Conservation (phyloP, 257 asterid species). For the Solanum peruvianum region DNA sequence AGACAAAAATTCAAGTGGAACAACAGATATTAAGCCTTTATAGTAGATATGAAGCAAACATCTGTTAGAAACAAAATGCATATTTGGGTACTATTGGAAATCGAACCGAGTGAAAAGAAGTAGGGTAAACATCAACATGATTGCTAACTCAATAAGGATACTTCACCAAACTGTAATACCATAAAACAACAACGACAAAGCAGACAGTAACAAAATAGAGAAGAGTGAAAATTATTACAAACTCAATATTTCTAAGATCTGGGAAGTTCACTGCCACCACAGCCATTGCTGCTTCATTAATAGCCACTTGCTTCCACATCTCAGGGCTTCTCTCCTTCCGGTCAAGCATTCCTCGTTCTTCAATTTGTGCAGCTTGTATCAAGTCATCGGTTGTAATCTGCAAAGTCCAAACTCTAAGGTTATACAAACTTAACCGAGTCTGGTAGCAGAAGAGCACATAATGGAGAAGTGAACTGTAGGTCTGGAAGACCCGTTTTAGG, state of each 20-base stretch:
- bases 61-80: background rate
- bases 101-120: background rate
- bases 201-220: background rate
- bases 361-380: constrained; percentile 98
- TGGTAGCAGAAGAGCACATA: background rate
- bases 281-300: constrained; percentile 90
- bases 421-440: background rate
- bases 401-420: constrained; percentile 1
- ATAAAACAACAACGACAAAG: background rate
- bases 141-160: background rate
- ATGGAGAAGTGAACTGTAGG: background rate
- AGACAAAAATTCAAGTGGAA: background rate
- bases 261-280: constrained; percentile 87
- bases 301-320: constrained; percentile 88
- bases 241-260: constrained; percentile 75
- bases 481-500: background rate
- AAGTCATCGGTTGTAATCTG: constrained; percentile 95
- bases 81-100: background rate
- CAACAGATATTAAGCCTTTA: background rate
- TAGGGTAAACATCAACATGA: background rate
- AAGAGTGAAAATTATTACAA: constrained; percentile 38
- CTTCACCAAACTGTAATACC: background rate
- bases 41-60: background rate
- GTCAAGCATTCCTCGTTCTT: constrained; percentile 86
- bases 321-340: constrained; percentile 86